Conservation (phyloP, 169 alveolate genomes). For the Plasmodium gaboni region DNA sequence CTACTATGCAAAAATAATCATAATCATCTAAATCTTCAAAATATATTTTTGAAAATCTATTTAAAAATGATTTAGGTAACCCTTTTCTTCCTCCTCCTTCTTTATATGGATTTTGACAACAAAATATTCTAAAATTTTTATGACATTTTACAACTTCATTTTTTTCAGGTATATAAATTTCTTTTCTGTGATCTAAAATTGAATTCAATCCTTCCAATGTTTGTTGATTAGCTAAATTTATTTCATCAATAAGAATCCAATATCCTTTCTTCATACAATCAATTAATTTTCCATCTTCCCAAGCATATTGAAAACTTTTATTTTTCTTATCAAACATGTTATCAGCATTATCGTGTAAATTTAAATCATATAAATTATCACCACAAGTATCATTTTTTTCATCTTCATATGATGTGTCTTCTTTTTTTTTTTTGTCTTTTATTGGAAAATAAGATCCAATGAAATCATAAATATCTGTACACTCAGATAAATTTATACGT, state of each 20-base stretch:
- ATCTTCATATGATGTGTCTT: not conserved
- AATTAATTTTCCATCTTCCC: constrained; percentile 98
- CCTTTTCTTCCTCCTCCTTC: constrained; percentile 99
- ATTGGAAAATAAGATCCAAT: constrained; percentile 93
- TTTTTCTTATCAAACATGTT: not conserved
- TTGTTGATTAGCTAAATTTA: constrained; percentile 98
- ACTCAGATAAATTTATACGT: constrained; percentile 96
- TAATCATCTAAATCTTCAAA: constrained; percentile 89
- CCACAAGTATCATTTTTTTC: not conserved
- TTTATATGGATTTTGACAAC: constrained; percentile 98
- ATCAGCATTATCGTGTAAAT: not conserved
- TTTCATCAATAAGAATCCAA: constrained; percentile 99
- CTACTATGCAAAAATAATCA: constrained; percentile 90
- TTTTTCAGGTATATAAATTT: constrained; percentile 96
- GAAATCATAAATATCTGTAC: constrained; percentile 95
- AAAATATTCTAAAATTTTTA: constrained; percentile 97
- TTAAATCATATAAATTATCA: no score
- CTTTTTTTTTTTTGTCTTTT: constrained; percentile 63
- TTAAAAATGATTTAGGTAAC: constrained; percentile 98
- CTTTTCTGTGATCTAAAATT: constrained; percentile 98
- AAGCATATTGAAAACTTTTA: constrained; percentile 79
- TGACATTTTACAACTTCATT: constrained; percentile 94
- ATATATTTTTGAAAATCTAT: constrained; percentile 97
- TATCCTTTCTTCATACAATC: constrained; percentile 97
- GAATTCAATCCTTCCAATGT: constrained; percentile 99